A percentile compares a stretch with the other conserved stretches of the same genome.
Conservation (phyloP, 805 yeast genomes). For the Hanseniaspora meyeri region DNA sequence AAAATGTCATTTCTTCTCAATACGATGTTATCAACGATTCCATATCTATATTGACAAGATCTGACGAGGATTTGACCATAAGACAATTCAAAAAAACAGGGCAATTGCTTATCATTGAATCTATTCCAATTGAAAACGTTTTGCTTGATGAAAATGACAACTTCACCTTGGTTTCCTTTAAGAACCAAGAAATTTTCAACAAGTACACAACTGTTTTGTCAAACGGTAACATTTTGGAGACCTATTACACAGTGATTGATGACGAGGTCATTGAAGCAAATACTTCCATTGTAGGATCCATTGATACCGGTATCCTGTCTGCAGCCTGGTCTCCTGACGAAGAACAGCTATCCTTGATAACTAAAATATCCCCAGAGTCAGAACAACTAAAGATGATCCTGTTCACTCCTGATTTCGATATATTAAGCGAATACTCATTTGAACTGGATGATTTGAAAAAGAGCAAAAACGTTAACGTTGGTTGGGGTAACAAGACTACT, state of each 20-base stretch:
- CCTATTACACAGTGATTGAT: slow-evolving; percentile 41
- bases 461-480: slow-evolving; percentile 83
- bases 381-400: slow-evolving; percentile 38
- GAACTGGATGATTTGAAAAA: slow-evolving; percentile 49
- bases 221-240: slow-evolving; percentile 64
- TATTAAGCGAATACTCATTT: slow-evolving; percentile 53
- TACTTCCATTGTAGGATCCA: slow-evolving; percentile 55
- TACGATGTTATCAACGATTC: slow-evolving; percentile 39
- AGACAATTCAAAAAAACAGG: slow-evolving; percentile 11
- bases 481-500: slow-evolving; percentile 97
- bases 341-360: slow-evolving; percentile 62
- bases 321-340: slow-evolving; percentile 89
- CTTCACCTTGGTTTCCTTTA: slow-evolving; percentile 41
- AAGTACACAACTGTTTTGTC: slow-evolving; percentile 54
- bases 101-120: not conserved
- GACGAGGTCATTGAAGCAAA: slow-evolving; percentile 39
- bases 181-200: slow-evolving; percentile 57
- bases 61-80: not conserved
- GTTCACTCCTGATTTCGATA: slow-evolving; percentile 67
- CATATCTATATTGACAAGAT: slow-evolving; percentile 3
- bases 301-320: slow-evolving; percentile 60
- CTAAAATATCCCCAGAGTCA: slow-evolving; percentile 34
- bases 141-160: slow-evolving; percentile 37
- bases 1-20: slow-evolving; percentile 16
- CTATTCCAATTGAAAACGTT: slow-evolving; percentile 36